These are phyloP conservation scores for Kodamaea leandrae DNA, from an alignment of 805 yeast species.

Conservation along the genomic window DNA sequence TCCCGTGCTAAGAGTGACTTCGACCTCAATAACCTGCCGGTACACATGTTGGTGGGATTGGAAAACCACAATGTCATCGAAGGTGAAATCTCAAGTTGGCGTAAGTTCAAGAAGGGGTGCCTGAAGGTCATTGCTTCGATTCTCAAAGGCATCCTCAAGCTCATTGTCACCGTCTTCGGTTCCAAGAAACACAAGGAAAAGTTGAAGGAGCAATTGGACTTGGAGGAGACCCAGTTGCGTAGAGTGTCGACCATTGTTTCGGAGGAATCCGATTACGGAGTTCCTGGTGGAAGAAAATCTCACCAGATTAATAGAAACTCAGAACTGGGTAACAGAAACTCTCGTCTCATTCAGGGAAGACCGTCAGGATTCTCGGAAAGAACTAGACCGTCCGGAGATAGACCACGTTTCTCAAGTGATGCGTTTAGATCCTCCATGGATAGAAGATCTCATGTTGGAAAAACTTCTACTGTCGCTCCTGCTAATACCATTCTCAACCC, in stretches of 20 bases:
- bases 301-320: background rate
- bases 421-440: too few relatives aligned
- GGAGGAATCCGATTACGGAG: constrained; percentile 18
- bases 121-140: background rate
- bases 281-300: constrained; percentile 1
- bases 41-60: constrained; percentile 54
- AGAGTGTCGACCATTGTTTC: constrained; percentile 40
- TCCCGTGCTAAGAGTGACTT: constrained; percentile 61
- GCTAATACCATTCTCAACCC: constrained; percentile 25
- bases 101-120: constrained; percentile 59
- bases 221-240: constrained; percentile 29
- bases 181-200: constrained; percentile 5
- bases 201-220: constrained; percentile 5
- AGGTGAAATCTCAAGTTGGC: constrained; percentile 61
- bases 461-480: constrained; percentile 8
- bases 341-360: too few relatives aligned
- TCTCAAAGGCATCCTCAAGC: constrained; percentile 19
- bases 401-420: too few relatives aligned
- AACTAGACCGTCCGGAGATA: too few relatives aligned
- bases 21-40: constrained; percentile 65
- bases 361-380: too few relatives aligned
- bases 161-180: constrained; percentile 5
- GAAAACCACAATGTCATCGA: constrained; percentile 55
- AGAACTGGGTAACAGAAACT: background rate
- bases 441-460: background rate